phyloP scores from a whole-genome alignment of 441 rosid species.

The Kokia cookei region DNA sequence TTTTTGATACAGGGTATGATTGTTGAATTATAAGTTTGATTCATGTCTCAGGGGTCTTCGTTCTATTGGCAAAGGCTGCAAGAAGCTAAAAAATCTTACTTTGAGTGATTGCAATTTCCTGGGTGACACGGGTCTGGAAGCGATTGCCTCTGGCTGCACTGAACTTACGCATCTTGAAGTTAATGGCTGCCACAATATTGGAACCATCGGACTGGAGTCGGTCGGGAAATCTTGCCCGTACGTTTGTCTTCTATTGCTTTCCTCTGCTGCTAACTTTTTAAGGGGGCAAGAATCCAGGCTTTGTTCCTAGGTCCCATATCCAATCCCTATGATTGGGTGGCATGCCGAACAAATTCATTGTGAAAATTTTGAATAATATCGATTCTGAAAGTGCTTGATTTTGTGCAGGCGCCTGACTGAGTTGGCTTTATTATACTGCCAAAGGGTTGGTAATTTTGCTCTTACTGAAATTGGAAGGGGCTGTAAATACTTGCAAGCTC shows the following conservation, averaged over 20 bases:
- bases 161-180: conserved; percentile 78
- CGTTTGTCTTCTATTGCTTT: conserved; percentile 14
- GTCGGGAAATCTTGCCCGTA: conserved; percentile 80
- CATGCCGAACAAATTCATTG: background rate
- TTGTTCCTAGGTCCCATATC: background rate
- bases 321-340: background rate
- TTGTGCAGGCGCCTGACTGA: conserved; percentile 66
- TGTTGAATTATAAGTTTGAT: background rate
- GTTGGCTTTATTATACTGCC: conserved; percentile 76
- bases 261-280: background rate
- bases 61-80: conserved; percentile 73
- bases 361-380: background rate
- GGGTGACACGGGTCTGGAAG: conserved; percentile 74
- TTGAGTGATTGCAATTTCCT: conserved; percentile 74
- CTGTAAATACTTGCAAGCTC: conserved; percentile 67
- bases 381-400: conserved; percentile 4
- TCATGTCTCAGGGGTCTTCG: conserved; percentile 61
- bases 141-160: conserved; percentile 69
- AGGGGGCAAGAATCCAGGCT: background rate
- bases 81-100: conserved; percentile 63
- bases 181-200: conserved; percentile 90
- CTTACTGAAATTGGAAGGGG: conserved; percentile 74
- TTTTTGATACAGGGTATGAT: background rate
- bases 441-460: conserved; percentile 65
- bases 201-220: conserved; percentile 72